These are phyloP conservation scores for Plasmodium berghei DNA, from an alignment of 169 alveolate species.

Conservation along the genomic window DNA sequence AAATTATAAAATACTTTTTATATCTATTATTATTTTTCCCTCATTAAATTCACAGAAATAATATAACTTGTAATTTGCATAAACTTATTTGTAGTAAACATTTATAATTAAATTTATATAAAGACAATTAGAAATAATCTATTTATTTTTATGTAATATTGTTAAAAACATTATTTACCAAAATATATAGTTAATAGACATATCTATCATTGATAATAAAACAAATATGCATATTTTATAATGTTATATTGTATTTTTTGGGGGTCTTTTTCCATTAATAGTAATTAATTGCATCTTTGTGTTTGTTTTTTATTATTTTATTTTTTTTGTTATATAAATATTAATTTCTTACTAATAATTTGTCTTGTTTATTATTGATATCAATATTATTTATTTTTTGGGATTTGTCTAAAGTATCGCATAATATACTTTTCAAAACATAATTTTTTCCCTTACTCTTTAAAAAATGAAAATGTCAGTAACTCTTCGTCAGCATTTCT, in stretches of 20 bases:
- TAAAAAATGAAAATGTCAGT: slow-evolving; percentile 76
- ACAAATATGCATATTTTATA: slow-evolving; percentile 16
- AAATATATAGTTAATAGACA: slow-evolving; percentile 18
- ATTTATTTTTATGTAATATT: slow-evolving; percentile 34
- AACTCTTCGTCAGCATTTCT: slow-evolving; percentile 77
- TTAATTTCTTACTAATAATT: neutral
- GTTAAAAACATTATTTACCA: slow-evolving; percentile 35
- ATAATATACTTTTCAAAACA: slow-evolving; percentile 6
- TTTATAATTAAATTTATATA: slow-evolving; percentile 66
- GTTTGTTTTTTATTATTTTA: slow-evolving; percentile 18
- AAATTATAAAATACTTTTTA: too few relatives aligned
- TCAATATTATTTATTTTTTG: slow-evolving; percentile 5
- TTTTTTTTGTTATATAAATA: neutral
- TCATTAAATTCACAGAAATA: slow-evolving; percentile 17
- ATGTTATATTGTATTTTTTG: slow-evolving; percentile 23
- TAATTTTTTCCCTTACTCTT: neutral
- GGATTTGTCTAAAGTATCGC: slow-evolving; percentile 9
- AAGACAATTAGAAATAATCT: slow-evolving; percentile 68
- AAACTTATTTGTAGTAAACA: slow-evolving; percentile 26
- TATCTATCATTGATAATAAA: slow-evolving; percentile 27
- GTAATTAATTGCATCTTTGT: slow-evolving; percentile 9
- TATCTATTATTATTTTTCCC: too few relatives aligned
- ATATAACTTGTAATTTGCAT: slow-evolving; percentile 20
- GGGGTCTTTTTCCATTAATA: neutral
- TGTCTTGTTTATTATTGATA: neutral